Percentiles rank a stretch among this genome's conserved stretches.
These are phyloP conservation scores for Phytopythium delawarense DNA, from an alignment of 352 stramenopile species.

Conservation along the genomic window DNA sequence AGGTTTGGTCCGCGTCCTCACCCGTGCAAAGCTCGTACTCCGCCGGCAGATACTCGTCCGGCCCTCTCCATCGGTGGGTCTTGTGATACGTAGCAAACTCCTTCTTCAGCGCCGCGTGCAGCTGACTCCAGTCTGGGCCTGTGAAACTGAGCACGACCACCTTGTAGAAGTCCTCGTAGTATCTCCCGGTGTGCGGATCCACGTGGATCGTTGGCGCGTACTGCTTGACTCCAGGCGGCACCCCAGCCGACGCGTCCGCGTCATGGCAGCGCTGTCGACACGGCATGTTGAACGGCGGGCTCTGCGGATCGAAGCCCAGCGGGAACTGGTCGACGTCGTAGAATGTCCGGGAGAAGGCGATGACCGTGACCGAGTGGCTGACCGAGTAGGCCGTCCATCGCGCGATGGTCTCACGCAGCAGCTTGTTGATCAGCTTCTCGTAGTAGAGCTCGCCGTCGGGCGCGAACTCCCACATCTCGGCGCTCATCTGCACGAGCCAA, in stretches of 20 bases:
- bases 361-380: conserved; percentile 89
- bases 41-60: conserved; percentile 41
- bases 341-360: conserved; percentile 89
- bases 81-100: conserved; percentile 93
- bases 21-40: conserved; percentile 49
- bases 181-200: conserved; percentile 39
- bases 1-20: background rate
- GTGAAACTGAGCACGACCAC: conserved; percentile 86
- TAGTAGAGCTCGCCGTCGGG: conserved; percentile 88
- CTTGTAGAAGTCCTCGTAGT: conserved; percentile 85
- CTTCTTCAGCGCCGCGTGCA: conserved; percentile 90
- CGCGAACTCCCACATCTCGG: conserved; percentile 93
- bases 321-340: conserved; percentile 79
- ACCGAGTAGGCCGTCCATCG: conserved; percentile 87
- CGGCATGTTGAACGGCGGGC: conserved; percentile 39
- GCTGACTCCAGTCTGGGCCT: conserved; percentile 86
- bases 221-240: background rate
- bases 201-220: conserved; percentile 65
- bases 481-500: conserved; percentile 97
- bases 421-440: conserved; percentile 83
- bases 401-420: conserved; percentile 69
- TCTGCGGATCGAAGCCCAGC: conserved; percentile 38
- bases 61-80: conserved; percentile 55
- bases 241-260: background rate
- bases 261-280: conserved; percentile 30